Evolutionary conservation across 257 asterid species (phyloP).

Genomic region (Jasminum sambac): DNA sequence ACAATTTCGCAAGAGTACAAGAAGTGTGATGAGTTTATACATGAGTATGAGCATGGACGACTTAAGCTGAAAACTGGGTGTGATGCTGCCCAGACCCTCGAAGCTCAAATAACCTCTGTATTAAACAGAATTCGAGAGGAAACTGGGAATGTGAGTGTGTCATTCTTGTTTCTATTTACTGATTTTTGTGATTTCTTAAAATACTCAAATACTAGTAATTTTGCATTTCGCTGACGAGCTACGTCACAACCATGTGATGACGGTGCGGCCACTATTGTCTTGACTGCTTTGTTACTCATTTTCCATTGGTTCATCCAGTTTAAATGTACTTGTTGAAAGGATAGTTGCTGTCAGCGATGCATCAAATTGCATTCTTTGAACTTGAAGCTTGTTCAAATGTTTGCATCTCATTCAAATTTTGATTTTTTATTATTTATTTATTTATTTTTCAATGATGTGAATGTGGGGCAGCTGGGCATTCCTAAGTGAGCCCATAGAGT

Average conservation of each 20-base stretch:
- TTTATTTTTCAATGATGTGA: background rate
- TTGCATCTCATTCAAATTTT: background rate
- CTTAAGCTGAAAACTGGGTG: slow-evolving; percentile 84
- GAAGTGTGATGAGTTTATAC: slow-evolving; percentile 55
- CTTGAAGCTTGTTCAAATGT: background rate
- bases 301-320: background rate
- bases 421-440: too few species aligned
- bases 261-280: background rate
- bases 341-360: background rate
- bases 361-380: background rate
- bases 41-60: slow-evolving; percentile 63
- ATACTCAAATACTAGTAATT: background rate
- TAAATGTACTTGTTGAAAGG: background rate
- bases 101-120: slow-evolving; percentile 64
- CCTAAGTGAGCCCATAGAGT: too few species aligned
- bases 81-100: slow-evolving; percentile 86
- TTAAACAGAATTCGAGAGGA: slow-evolving; percentile 74
- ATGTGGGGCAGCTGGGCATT: background rate
- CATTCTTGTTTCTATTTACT: background rate
- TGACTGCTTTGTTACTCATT: background rate
- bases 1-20: slow-evolving; percentile 56
- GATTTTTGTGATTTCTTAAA: background rate
- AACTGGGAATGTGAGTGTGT: slow-evolving; percentile 61
- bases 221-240: background rate
- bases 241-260: background rate